A percentile compares a stretch with the other conserved stretches of the same genome.
phyloP scores from a whole-genome alignment of 805 yeast species.

The Zygoascus biomembranicola region DNA sequence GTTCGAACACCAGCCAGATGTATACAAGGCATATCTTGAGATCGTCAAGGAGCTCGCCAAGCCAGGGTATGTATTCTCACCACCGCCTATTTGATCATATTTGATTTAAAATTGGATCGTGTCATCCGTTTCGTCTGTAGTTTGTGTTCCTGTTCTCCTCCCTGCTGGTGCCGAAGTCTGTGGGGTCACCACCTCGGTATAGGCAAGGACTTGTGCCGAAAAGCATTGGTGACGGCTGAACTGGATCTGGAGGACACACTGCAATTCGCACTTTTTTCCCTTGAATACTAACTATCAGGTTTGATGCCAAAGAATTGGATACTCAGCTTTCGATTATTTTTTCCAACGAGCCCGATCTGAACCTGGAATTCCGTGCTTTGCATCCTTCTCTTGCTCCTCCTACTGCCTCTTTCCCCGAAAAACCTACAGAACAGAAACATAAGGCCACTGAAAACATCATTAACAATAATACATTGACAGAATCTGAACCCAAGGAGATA shows the following conservation, averaged over 20 bases:
- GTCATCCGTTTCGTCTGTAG: no score
- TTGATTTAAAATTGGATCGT: no score
- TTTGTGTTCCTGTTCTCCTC: no score
- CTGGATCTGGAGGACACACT: neutral
- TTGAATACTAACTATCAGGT: neutral
- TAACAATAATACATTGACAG: neutral
- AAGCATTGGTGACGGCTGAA: neutral
- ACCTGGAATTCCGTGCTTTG: neutral
- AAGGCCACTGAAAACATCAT: neutral
- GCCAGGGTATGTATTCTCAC: neutral
- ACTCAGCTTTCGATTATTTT: neutral
- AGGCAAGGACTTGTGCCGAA: no score
- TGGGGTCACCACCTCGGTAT: neutral
- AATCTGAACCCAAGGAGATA: neutral
- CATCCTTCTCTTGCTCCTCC: neutral
- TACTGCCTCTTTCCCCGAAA: neutral
- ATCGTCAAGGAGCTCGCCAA: neutral
- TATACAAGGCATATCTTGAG: neutral
- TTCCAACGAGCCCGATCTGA: neutral
- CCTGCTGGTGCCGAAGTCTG: neutral
- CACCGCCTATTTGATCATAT: no score
- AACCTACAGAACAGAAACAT: neutral
- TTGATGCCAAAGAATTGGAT: neutral
- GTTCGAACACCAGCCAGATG: neutral
- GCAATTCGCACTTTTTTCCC: neutral